phyloP scores from a whole-genome alignment of 768 basidiomycete species.

The Kwoniella dejecticola region DNA sequence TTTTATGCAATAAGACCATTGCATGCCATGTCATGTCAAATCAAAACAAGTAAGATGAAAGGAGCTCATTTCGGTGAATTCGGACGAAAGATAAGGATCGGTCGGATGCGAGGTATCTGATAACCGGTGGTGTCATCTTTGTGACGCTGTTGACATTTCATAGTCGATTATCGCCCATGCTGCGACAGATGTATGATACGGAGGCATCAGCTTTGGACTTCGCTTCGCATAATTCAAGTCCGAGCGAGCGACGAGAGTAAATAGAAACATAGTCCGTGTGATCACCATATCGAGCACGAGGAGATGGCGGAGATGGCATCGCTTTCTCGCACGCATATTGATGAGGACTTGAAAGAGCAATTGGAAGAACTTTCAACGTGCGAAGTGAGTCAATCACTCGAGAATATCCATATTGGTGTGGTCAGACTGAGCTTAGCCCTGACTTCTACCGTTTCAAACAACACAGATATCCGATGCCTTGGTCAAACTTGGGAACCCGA shows the following conservation, averaged over 20 bases:
- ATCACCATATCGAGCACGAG: no score
- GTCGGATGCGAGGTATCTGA: conserved; percentile 1
- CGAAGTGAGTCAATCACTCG: conserved; percentile 18
- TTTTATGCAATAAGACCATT: neutral
- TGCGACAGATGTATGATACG: no score
- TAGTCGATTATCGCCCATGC: neutral
- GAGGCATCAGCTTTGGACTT: no score
- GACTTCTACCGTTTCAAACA: no score
- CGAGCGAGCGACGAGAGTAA: no score
- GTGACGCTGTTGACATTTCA: no score
- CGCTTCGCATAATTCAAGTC: no score
- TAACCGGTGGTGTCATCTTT: conserved; percentile 8
- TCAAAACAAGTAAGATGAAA: no score
- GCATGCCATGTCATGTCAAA: neutral
- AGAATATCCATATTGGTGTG: neutral
- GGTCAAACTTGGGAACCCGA: conserved; percentile 69
- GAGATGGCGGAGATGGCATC: no score
- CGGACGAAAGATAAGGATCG: neutral
- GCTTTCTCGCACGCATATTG: neutral
- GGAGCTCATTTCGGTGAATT: neutral
- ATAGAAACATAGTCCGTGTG: no score
- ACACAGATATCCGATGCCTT: conserved; percentile 79
- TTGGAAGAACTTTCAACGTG: conserved; percentile 20
- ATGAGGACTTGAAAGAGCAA: neutral
- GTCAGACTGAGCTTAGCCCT: no score